These are phyloP conservation scores for Cinnamomum micranthum DNA, from an alignment of 164 flowering plant genomes.

Conservation along the genomic window DNA sequence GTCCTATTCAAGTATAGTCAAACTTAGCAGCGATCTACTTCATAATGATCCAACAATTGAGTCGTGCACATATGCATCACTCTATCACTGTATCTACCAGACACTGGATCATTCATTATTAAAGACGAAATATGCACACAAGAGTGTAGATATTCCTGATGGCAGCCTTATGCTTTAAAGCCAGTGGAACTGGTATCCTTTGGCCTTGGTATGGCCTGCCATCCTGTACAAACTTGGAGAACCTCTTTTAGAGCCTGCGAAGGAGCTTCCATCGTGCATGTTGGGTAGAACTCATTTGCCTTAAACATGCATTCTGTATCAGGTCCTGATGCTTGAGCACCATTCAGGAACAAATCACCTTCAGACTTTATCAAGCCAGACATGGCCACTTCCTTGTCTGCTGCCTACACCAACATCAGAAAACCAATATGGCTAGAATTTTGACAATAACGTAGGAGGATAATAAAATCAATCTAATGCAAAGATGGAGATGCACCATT, in stretches of 20 bases:
- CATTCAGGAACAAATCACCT: slow-evolving; percentile 36
- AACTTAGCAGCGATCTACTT: not conserved
- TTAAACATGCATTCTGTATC: slow-evolving; percentile 21
- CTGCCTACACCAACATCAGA: slow-evolving; percentile 26
- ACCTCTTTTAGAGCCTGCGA: slow-evolving; percentile 28
- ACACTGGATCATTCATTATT: not conserved
- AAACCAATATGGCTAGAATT: not conserved
- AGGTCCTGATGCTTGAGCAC: slow-evolving; percentile 23
- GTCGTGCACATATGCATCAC: not conserved
- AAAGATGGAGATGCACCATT: not conserved
- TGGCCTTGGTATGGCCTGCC: slow-evolving; percentile 35
- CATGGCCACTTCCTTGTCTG: slow-evolving; percentile 25
- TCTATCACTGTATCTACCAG: not conserved
- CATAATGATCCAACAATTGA: not conserved
- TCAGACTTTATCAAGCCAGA: slow-evolving; percentile 38
- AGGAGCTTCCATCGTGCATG: slow-evolving; percentile 35
- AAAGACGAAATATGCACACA: not conserved
- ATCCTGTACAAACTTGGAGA: slow-evolving; percentile 34
- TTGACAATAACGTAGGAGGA: too few species aligned
- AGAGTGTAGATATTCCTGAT: not conserved
- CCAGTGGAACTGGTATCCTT: not conserved
- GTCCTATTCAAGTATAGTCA: not conserved
- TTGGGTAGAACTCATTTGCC: slow-evolving; percentile 29
- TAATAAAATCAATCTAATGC: not conserved
- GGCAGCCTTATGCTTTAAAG: not conserved